phyloP scores from a whole-genome alignment of 768 basidiomycete genomes.

The Boletellus emodensis region DNA sequence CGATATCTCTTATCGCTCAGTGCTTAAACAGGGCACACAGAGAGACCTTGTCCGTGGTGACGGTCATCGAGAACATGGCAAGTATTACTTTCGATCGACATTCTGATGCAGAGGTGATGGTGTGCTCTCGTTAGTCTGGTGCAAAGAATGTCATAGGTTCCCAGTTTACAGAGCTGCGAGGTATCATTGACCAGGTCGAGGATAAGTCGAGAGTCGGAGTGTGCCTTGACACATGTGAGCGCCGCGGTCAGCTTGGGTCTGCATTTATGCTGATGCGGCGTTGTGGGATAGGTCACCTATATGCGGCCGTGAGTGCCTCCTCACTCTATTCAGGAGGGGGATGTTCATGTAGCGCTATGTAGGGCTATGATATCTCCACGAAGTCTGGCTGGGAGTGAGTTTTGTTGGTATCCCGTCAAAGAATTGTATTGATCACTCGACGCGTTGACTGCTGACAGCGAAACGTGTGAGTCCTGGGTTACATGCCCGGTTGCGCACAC shows the following conservation, averaged over 20 bases:
- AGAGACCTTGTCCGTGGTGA: constrained; percentile 52
- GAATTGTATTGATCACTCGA: background rate
- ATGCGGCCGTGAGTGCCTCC: constrained; percentile 64
- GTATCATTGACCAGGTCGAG: constrained; percentile 65
- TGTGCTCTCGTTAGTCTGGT: constrained; percentile 52
- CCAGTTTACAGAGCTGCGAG: constrained; percentile 59
- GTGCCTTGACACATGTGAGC: constrained; percentile 79
- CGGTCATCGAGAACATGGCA: constrained; percentile 85
- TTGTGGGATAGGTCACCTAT: constrained; percentile 57
- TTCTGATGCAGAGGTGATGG: background rate
- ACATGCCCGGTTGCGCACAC: background rate
- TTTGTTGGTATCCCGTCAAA: background rate
- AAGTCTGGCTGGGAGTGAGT: constrained; percentile 67
- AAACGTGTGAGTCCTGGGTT: constrained; percentile 19
- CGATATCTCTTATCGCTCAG: constrained; percentile 61
- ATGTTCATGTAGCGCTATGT: background rate
- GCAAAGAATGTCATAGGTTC: constrained; percentile 76
- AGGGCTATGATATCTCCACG: constrained; percentile 82
- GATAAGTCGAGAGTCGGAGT: constrained; percentile 76
- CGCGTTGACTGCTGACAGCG: constrained; percentile 11
- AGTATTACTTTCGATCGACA: background rate
- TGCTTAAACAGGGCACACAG: constrained; percentile 73
- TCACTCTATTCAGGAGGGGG: constrained; percentile 28
- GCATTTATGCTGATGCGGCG: background rate
- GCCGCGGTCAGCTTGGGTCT: background rate